Evolutionary conservation across 768 basidiomycete species (phyloP).

Genomic region (Wakefieldia striispora): DNA sequence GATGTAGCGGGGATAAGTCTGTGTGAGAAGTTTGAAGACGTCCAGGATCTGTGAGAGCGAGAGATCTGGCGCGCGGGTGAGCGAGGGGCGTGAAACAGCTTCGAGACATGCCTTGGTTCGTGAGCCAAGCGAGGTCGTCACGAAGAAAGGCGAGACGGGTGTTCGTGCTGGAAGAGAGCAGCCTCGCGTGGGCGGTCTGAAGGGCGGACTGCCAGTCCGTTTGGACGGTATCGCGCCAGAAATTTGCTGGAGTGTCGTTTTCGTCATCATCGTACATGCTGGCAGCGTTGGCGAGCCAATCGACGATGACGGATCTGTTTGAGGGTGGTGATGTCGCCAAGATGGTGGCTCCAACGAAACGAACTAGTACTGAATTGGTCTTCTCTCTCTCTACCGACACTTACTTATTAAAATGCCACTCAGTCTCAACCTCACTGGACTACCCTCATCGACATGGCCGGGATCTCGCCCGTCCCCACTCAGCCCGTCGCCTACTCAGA

Average conservation of each 20-base stretch:
- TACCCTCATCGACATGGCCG: no score
- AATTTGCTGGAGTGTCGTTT: constrained; percentile 20
- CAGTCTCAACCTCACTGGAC: no score
- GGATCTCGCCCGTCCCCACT: constrained; percentile 1
- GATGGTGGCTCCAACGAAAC: background rate
- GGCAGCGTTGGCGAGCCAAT: no score
- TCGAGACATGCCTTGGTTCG: constrained; percentile 49
- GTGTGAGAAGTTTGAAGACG: constrained; percentile 67
- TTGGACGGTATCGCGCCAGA: constrained; percentile 57
- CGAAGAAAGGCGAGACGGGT: constrained; percentile 55
- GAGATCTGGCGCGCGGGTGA: constrained; percentile 46
- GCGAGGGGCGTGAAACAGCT: background rate
- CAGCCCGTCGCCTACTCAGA: constrained; percentile 9
- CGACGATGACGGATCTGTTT: no score
- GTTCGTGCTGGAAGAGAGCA: constrained; percentile 56
- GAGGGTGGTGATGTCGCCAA: background rate
- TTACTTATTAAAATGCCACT: no score
- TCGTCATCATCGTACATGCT: constrained; percentile 18
- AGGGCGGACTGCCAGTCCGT: constrained; percentile 55
- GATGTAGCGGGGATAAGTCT: constrained; percentile 77
- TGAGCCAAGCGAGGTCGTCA: constrained; percentile 58
- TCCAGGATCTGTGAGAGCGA: constrained; percentile 60
- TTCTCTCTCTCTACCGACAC: no score
- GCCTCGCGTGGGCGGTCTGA: constrained; percentile 47
- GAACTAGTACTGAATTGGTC: background rate